Evolutionary conservation across 441 rosid genomes (phyloP).

Genomic region (Mallotus repandus): DNA sequence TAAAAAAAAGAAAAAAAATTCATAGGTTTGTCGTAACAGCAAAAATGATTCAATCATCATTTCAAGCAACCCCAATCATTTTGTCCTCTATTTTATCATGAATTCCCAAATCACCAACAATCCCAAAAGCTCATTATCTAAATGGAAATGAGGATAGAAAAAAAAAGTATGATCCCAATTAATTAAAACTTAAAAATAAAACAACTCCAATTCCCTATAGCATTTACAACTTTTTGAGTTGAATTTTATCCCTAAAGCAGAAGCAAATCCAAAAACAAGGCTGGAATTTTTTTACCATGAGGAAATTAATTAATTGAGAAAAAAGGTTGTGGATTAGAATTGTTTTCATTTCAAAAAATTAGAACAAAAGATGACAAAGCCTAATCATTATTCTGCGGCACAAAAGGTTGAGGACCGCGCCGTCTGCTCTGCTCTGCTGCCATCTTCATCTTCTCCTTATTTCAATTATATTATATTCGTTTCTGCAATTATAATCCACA

Average conservation of each 20-base stretch:
- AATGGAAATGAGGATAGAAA: too few relatives aligned
- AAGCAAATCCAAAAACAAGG: too few relatives aligned
- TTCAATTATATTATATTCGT: neutral
- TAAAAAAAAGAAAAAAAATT: neutral
- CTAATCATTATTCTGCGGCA: neutral
- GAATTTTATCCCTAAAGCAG: too few relatives aligned
- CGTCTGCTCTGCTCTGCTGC: constrained; percentile 18
- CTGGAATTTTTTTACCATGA: too few relatives aligned
- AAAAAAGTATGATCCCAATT: too few relatives aligned
- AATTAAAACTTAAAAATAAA: too few relatives aligned
- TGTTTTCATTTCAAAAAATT: neutral
- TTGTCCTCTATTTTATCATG: neutral
- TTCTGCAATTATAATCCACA: neutral
- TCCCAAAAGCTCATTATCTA: neutral
- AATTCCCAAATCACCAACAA: neutral
- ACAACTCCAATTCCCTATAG: too few relatives aligned
- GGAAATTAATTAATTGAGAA: neutral
- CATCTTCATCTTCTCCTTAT: too few relatives aligned
- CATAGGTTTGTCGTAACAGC: neutral
- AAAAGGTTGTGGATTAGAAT: neutral
- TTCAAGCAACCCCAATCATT: constrained; percentile 21
- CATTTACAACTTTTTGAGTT: too few relatives aligned
- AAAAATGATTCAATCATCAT: constrained; percentile 32
- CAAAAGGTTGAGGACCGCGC: constrained; percentile 27
- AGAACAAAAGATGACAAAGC: constrained; percentile 16